Evolutionary conservation across 257 asterid genomes (phyloP).

Genomic region (Voacanga thouarsii): DNA sequence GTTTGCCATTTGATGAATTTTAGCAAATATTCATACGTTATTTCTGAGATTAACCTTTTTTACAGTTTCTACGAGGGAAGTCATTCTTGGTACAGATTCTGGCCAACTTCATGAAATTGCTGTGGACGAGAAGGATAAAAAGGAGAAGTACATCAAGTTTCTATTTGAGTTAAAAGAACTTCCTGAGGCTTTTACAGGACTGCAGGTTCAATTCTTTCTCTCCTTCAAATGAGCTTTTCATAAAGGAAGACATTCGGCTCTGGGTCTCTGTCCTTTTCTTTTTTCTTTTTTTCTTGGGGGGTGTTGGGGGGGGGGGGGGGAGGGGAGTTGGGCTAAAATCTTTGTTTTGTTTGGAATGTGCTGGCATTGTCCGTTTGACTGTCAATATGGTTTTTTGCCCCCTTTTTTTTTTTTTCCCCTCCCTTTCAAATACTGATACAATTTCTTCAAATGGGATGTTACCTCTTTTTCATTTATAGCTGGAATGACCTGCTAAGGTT

Average conservation of each 20-base stretch:
- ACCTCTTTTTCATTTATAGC: background rate
- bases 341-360: background rate
- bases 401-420: background rate
- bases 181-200: constrained; percentile 85
- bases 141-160: constrained; percentile 77
- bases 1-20: background rate
- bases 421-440: background rate
- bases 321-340: background rate
- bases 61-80: constrained; percentile 91
- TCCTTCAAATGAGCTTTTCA: background rate
- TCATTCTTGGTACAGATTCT: constrained; percentile 79
- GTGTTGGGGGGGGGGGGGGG: too few relatives aligned
- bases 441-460: background rate
- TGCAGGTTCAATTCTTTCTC: constrained; percentile 61
- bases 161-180: constrained; percentile 84
- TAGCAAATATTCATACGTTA: background rate
- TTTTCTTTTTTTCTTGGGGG: too few relatives aligned
- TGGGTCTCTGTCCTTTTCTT: background rate
- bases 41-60: constrained; percentile 18
- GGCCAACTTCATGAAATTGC: constrained; percentile 91
- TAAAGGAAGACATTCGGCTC: background rate
- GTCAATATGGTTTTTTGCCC: background rate
- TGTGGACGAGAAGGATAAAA: constrained; percentile 97
- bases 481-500: background rate
- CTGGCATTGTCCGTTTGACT: background rate